Base-by-base conservation (phyloP, 352 stramenopile genomes). In the Globisporangium cylindrosporum region DNA sequence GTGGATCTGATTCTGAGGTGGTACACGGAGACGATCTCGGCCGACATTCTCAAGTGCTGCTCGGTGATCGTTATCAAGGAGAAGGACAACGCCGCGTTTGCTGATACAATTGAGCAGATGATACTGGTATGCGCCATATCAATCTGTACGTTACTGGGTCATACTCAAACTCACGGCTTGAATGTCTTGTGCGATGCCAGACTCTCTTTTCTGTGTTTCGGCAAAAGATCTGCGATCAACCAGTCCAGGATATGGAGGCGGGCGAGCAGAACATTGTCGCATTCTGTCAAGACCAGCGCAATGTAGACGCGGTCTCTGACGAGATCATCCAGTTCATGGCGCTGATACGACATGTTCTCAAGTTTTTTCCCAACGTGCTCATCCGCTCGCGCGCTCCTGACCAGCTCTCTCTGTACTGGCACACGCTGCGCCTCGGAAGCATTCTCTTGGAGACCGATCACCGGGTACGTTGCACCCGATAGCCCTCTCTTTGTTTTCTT, bases 401-500 rank as follows among this genome's bases (percentile, higher is more conserved):
- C 53, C 70, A 73, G 34, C 71, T 67, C 20, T 74, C 66, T 14
- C 49, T 86, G 6, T 82, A 75, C 51, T 90, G 74, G 75, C 66
- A 73, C 18, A 78, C 71, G 20, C 55, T 89, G 12, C 76, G 82
- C 20, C 60, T 91, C 25, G 74, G 73, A 58, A 76, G 64, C 18
- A 70, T 84, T n/a, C 64, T 90, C 22, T 25, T 91, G 32, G 74
- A 86, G 62, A 73, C 77, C 15, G 80, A 91, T 25, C 82, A 91
- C 46, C 74, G 89, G 76, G 84, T 89, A 62, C 25, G 66, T 57
- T 2, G n/a, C 15, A 25, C 18, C 5, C 46, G 9, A 18, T 15
- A 54, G 18, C 46, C 1, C 15, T 14, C 2, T 55, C 10, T n/a
- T 22, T 51, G 43, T 20, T 51, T 51, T 1, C 7, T 24, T 51